Conservation (phyloP, 2,329 filamentous ascomycete species). For the Aspergillus latus region DNA sequence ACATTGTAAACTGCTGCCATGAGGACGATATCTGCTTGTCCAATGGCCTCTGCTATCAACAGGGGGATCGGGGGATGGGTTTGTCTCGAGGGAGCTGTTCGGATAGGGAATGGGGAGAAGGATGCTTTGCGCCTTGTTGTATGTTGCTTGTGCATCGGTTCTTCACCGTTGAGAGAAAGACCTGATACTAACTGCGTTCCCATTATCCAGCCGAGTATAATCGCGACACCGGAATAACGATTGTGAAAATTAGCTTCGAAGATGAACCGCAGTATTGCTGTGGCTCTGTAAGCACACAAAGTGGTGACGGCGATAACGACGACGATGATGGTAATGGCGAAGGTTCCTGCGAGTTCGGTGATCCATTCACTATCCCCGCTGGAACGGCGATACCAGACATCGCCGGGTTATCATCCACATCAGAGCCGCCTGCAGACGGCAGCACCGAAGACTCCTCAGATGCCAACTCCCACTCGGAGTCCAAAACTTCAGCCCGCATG, state of each 20-base stretch:
- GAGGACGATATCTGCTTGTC: constrained; percentile 22
- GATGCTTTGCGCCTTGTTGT: constrained; percentile 21
- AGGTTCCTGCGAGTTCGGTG: constrained; percentile 4
- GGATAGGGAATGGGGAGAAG: constrained; percentile 16
- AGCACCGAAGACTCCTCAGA: neutral
- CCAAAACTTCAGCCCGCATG: neutral
- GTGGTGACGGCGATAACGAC: constrained; percentile 5
- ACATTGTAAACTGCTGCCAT: constrained; percentile 18
- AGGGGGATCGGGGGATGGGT: constrained; percentile 12
- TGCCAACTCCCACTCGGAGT: neutral
- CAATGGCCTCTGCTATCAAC: constrained; percentile 22
- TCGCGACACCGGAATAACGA: constrained; percentile 5
- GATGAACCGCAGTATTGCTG: constrained; percentile 20
- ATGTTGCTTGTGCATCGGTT: neutral
- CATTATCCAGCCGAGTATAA: constrained; percentile 5
- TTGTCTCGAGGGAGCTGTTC: constrained; percentile 21
- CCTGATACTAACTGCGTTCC: too few species aligned
- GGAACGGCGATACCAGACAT: constrained; percentile 18
- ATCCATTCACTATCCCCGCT: constrained; percentile 12
- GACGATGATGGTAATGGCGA: neutral
- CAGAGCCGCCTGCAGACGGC: neutral
- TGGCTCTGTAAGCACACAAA: constrained; percentile 8
- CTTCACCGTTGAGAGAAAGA: too few species aligned
- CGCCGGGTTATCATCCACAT: constrained; percentile 11
- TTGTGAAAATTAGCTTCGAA: constrained; percentile 12